Evolutionary conservation across 2,329 filamentous ascomycete species (phyloP), one percentile per base, ranked within the genome.

Genomic region (Fusarium caatingaense): DNA sequence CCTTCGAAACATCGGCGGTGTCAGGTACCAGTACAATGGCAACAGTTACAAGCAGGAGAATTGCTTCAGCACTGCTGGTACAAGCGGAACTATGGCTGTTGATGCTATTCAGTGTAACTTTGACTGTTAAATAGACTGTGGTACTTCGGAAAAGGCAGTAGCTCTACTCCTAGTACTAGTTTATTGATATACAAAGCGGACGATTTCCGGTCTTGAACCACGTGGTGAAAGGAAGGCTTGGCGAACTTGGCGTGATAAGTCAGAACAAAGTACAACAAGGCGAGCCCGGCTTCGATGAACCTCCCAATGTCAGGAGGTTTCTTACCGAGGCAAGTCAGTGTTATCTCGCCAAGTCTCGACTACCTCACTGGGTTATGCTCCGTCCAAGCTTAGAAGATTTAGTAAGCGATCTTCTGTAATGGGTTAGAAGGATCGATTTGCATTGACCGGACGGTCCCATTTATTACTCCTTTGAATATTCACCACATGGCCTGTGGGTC

Each of bases 101-200:
- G 34, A 37, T 37, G 34, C 34, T n/a, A 37, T 37, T 11, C 34
- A 37, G 34, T 37, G 34, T 6, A 37, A 37, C 34, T 37, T 37
- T 6, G 34, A 37, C 5, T 37, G 34, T 37, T 37, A 11, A 11
- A 11, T 11, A 11, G 4, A n/a, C 6, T 6, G 2, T n/a, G 0
- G 16, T 10, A 10, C 8, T 34, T 6, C 16, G 6, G 32, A 10
- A 18, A 5, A 37, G 32, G 16, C 32, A 34, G 5, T 10, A 18
- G 32, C 32, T 34, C 16, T 34, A 34, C 16, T 18, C 9, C 18
- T 37, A 11, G 16, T 18, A 37, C 32, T 6, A n/a, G 9, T 4
- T 0, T 1, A 18, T 34, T 37, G 5, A 9, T 18, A 1, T 4
- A 10, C n/a, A n/a, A n/a, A n/a, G n/a, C n/a, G n/a, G n/a, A n/a